Percentiles rank a stretch among this genome's conserved stretches.
phyloP scores from a whole-genome alignment of 2,329 filamentous ascomycete species.

The Trichoderma asperellum region DNA sequence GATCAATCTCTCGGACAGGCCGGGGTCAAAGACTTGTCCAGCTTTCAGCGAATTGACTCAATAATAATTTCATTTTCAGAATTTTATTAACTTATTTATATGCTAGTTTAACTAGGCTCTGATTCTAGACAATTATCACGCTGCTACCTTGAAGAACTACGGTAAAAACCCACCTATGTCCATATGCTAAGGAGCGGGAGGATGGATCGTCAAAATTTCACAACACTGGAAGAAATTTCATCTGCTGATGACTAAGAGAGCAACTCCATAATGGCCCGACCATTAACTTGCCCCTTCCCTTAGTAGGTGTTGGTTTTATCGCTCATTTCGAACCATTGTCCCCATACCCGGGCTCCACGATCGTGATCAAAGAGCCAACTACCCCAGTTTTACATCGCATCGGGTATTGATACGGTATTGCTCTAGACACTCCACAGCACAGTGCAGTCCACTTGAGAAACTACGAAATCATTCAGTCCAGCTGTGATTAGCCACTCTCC shows the following conservation, averaged over 20 bases:
- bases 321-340: neutral
- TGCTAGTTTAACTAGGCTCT: neutral
- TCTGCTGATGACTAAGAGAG: conserved; percentile 11
- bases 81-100: neutral
- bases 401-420: conserved; percentile 14
- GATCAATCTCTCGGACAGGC: conserved; percentile 6
- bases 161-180: neutral
- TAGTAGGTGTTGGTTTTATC: neutral
- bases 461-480: conserved; percentile 7
- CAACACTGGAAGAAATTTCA: conserved; percentile 18
- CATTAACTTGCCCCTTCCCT: neutral
- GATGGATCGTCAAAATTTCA: conserved; percentile 23
- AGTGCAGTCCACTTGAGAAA: conserved; percentile 1
- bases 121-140: neutral
- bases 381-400: conserved; percentile 11
- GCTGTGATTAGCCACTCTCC: conserved; percentile 13
- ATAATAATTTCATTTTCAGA: neutral
- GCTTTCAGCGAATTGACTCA: neutral
- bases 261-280: neutral
- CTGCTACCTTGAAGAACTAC: neutral
- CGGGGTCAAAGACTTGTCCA: neutral
- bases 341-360: conserved; percentile 5
- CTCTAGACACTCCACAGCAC: conserved; percentile 18
- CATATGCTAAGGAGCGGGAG: neutral
- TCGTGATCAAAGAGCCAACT: conserved; percentile 1